Conservation (phyloP, 192 early-diverging fungal species). For the Cladochytrium replicatum region DNA sequence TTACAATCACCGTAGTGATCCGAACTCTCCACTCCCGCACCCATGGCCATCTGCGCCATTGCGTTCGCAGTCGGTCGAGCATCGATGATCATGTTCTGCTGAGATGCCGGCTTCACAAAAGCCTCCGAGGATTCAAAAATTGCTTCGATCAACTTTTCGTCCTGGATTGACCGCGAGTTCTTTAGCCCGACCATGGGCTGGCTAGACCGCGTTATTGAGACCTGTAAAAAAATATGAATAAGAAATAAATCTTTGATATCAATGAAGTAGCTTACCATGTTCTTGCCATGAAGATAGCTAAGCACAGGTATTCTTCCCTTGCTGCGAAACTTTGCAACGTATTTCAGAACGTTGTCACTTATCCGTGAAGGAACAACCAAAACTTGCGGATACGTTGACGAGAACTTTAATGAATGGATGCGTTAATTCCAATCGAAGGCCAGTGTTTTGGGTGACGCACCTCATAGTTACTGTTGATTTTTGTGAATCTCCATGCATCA, state of each 20-base stretch:
- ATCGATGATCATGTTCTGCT: conserved; percentile 80
- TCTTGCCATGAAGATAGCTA: conserved; percentile 76
- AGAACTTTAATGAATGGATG: conserved; percentile 44
- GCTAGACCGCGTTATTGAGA: conserved; percentile 83
- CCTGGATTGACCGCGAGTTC: conserved; percentile 89
- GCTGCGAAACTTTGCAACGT: conserved; percentile 83
- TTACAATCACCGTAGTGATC: conserved; percentile 86
- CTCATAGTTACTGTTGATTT: conserved; percentile 62
- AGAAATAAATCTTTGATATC: neutral
- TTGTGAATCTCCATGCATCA: conserved; percentile 68
- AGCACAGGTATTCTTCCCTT: conserved; percentile 84
- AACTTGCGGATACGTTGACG: conserved; percentile 74
- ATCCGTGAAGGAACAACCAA: conserved; percentile 80
- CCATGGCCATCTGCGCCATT: conserved; percentile 80
- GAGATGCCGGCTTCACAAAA: conserved; percentile 23
- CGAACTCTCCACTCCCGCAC: conserved; percentile 89
- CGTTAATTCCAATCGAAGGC: neutral
- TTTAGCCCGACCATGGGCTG: conserved; percentile 97
- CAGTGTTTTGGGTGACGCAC: conserved; percentile 27
- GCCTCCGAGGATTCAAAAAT: conserved; percentile 61
- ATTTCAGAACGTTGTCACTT: conserved; percentile 77
- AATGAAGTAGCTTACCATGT: conserved; percentile 38
- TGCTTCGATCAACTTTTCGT: conserved; percentile 90
- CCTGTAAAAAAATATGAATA: conserved; percentile 21
- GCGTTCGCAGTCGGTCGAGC: conserved; percentile 93